Base-by-base conservation (phyloP, 2,329 filamentous ascomycete species). In the Colletotrichum truncatum region DNA sequence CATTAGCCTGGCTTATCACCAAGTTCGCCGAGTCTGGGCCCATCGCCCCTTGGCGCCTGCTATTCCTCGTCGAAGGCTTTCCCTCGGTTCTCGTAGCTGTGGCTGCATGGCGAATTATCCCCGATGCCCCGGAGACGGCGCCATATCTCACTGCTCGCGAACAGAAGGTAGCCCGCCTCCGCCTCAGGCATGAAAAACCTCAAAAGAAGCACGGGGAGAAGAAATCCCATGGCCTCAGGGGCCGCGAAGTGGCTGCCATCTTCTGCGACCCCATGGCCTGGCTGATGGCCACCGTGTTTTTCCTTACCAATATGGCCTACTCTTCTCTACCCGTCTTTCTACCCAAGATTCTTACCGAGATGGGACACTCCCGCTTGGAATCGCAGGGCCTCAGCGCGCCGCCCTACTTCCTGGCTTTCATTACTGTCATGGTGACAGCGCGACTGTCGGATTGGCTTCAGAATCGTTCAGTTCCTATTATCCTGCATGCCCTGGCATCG, bases 291-390 rank as follows among this genome's bases (percentile, higher is more conserved):
- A 78, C 87, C 70, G 97, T 97, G 87, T 93, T 97, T 82, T 94
- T 97, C 81, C 88, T 91, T 76, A 89, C 91, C 73, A 97, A 97
- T 77, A 91, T 97, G 75, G 91, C 93, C 11, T 97, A 97, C 81
- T 90, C 89, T 73, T 95, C 92, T 21, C 89, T 97, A 74, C 94
- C 94, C 3, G 92, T 96, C 51, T 97, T 97, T 75, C 85, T 97
- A 3, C 93, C 93, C 34, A 93, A 91, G 23, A 93, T 97, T 67
- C 85, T 97, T 48, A 82, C 84, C 65, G 87, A 90, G 73, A 89
- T 97, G 93, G 92, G 92, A 64, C 91, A 93, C 78, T 84, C 87
- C 34, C 77, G 85, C 1, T 78, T 91, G 2, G 80, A 86, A 3
- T 87, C 93, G 0, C 93, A 97, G 83, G 92, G 89, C 6, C 88